Percentiles rank a stretch among this genome's conserved stretches.
Evolutionary conservation across 108 stramenopile species (phyloP).

Genomic region (Cylindrotheca closterium): DNA sequence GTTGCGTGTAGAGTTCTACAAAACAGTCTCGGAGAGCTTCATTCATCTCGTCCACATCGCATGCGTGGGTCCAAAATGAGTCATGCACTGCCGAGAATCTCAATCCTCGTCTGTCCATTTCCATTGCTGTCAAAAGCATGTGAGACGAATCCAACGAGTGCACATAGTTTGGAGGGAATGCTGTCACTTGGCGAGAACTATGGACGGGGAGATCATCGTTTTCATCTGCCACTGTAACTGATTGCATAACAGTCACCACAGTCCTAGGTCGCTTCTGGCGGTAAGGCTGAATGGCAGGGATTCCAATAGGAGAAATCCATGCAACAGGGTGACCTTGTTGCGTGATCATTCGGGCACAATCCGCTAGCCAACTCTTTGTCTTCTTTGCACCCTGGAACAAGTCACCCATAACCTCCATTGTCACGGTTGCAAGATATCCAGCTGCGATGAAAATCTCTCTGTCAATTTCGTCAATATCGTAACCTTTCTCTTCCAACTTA

Average conservation of each 20-base stretch:
- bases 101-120: constrained; percentile 91
- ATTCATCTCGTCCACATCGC: constrained; percentile 97
- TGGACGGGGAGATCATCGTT: constrained; percentile 89
- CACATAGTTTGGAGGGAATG: constrained; percentile 99
- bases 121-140: constrained; percentile 98
- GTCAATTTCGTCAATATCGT: constrained; percentile 85
- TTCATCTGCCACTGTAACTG: constrained; percentile 74
- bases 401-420: constrained; percentile 94
- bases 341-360: constrained; percentile 85
- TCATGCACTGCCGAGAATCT: constrained; percentile 98
- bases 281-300: constrained; percentile 99
- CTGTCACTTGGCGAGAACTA: constrained; percentile 82
- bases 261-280: constrained; percentile 61
- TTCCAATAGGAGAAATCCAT: constrained; percentile 97
- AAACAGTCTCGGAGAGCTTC: constrained; percentile 85
- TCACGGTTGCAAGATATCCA: constrained; percentile 88
- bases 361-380: constrained; percentile 97
- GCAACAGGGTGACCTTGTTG: constrained; percentile 91
- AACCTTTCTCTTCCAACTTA: constrained; percentile 66
- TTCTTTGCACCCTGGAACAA: constrained; percentile 91
- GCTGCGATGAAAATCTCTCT: constrained; percentile 79
- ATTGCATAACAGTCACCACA: constrained; percentile 93
- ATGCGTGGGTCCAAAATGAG: constrained; percentile 98
- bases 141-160: constrained; percentile 99
- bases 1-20: constrained; percentile 92